phyloP scores from a whole-genome alignment of 139 green algal species.

The Chlamydomonas sp. region DNA sequence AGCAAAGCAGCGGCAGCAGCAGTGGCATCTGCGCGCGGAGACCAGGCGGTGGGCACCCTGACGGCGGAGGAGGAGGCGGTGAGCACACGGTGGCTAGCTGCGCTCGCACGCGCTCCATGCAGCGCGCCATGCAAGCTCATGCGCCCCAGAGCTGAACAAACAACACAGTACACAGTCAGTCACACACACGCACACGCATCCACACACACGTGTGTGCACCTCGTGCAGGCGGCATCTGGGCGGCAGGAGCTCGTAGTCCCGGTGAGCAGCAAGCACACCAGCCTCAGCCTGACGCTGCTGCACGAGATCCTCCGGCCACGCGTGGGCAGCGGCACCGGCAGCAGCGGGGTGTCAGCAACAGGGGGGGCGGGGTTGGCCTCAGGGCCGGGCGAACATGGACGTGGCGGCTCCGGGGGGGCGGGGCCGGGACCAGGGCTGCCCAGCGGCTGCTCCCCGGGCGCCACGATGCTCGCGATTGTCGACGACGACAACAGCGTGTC shows the following conservation, averaged over 20 bases:
- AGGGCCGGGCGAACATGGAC: background rate
- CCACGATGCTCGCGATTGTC: constrained; percentile 29
- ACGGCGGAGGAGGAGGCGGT: background rate
- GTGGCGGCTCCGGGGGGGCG: background rate
- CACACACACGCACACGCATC: background rate
- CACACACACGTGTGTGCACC: background rate
- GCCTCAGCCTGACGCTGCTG: constrained; percentile 18
- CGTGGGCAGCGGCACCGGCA: background rate
- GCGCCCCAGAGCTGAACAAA: background rate
- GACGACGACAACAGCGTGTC: constrained; percentile 41
- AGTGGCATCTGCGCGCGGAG: background rate
- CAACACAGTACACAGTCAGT: background rate
- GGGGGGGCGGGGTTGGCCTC: background rate
- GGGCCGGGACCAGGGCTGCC: background rate
- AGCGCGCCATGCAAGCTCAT: background rate
- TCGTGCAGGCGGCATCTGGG: background rate
- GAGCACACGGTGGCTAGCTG: no score
- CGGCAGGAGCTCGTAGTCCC: constrained; percentile 31
- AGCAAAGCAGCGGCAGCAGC: background rate
- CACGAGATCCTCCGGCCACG: constrained; percentile 17
- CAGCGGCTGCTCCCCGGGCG: background rate
- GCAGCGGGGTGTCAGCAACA: no score
- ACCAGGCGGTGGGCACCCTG: background rate
- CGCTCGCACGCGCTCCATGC: background rate
- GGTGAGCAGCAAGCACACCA: constrained; percentile 27